These are phyloP conservation scores for Salix dunnii DNA, from an alignment of 345 rosid genomes.

Conservation along the genomic window DNA sequence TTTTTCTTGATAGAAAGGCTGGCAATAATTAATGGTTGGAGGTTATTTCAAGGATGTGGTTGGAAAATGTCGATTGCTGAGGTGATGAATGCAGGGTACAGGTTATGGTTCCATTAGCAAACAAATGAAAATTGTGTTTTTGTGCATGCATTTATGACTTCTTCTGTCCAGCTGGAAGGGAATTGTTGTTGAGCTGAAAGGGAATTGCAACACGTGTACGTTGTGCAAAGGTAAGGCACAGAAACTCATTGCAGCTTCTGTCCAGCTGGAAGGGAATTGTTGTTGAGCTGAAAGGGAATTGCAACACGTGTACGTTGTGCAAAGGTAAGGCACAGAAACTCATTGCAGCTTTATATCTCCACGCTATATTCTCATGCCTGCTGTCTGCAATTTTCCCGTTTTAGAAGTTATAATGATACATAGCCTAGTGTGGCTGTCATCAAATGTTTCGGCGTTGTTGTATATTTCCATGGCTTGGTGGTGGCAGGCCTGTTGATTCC, in stretches of 20 bases:
- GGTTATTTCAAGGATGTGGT: neutral
- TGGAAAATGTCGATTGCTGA: neutral
- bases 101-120: neutral
- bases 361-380: neutral
- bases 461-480: neutral
- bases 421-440: neutral
- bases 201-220: neutral
- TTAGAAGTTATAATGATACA: neutral
- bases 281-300: neutral
- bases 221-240: neutral
- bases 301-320: neutral
- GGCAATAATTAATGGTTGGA: neutral
- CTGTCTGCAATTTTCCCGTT: neutral
- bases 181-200: neutral
- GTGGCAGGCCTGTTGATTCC: neutral
- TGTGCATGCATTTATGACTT: neutral
- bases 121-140: neutral
- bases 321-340: neutral
- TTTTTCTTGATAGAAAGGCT: neutral
- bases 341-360: neutral
- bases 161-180: neutral
- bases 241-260: neutral
- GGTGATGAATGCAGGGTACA: neutral
- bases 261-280: no score
- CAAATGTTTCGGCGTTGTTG: neutral